Conservation (phyloP, 2,329 filamentous ascomycete species). For the Cladophialophora bantiana region DNA sequence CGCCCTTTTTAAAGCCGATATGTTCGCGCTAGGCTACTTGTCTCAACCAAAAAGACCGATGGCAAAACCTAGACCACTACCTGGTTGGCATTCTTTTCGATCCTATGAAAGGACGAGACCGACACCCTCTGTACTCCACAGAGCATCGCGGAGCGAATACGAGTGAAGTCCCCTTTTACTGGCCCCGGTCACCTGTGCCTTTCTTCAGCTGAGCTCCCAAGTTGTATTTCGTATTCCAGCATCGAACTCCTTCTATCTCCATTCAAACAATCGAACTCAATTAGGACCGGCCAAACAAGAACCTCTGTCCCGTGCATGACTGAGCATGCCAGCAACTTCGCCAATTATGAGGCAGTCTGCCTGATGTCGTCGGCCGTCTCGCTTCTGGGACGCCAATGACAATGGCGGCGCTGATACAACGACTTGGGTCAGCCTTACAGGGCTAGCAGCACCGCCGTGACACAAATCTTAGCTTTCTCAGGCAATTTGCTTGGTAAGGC, state of each 20-base stretch:
- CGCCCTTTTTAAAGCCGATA: no score
- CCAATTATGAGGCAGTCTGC: neutral
- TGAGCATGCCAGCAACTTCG: neutral
- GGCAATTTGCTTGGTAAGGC: slow-evolving; percentile 1
- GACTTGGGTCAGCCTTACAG: neutral
- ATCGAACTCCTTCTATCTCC: neutral
- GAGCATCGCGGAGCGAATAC: slow-evolving; percentile 6
- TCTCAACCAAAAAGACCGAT: neutral
- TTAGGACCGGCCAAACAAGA: neutral
- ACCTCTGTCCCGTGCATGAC: neutral
- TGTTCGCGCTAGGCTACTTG: neutral
- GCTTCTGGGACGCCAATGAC: neutral
- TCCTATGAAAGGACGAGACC: neutral
- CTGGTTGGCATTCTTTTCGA: neutral
- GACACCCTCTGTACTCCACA: neutral
- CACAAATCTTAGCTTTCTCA: slow-evolving; percentile 2
- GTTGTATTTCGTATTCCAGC: neutral
- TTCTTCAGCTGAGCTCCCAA: slow-evolving; percentile 1
- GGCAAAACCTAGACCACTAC: neutral
- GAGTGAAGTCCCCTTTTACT: neutral
- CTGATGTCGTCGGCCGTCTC: neutral
- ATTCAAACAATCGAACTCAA: neutral
- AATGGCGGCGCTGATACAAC: neutral
- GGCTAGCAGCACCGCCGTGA: neutral
- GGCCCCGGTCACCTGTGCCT: neutral